phyloP scores from a whole-genome alignment of 176 grass and related monocot genomes.

The Tillandsia leiboldiana region DNA sequence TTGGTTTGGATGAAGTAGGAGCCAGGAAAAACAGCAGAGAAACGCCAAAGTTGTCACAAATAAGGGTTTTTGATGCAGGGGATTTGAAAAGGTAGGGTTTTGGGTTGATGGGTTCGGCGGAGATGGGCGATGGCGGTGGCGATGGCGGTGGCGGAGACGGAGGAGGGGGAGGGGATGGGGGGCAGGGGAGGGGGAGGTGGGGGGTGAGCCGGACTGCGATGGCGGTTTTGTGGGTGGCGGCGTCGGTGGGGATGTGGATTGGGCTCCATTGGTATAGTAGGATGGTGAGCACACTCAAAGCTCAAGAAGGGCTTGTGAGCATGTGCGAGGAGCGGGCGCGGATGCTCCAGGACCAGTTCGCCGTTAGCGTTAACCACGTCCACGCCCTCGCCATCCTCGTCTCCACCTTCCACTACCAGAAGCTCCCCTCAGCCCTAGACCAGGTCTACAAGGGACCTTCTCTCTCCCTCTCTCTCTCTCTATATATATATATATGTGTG shows the following conservation, averaged over 20 bases:
- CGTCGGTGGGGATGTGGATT: conserved; percentile 5
- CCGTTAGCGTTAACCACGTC: conserved; percentile 93
- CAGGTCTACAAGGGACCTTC: conserved; percentile 31
- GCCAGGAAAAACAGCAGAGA: not conserved
- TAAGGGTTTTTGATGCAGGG: not conserved
- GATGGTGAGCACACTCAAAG: conserved; percentile 29
- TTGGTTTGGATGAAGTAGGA: no score
- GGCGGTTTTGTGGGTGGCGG: conserved; percentile 35
- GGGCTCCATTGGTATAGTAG: conserved; percentile 26
- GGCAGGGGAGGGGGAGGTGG: not conserved
- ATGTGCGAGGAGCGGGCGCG: conserved; percentile 94
- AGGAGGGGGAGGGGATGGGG: conserved; percentile 13
- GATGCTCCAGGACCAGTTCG: conserved; percentile 97
- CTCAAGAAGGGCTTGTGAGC: conserved; percentile 63
- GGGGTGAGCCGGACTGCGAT: conserved; percentile 22
- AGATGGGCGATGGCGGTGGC: not conserved
- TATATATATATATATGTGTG: no score
- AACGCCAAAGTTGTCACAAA: not conserved
- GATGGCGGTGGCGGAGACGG: conserved; percentile 17
- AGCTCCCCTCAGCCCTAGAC: conserved; percentile 68
- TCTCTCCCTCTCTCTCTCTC: not conserved
- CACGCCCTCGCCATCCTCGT: conserved; percentile 95
- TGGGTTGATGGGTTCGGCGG: not conserved
- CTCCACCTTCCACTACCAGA: conserved; percentile 95
- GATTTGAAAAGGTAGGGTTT: not conserved